A percentile compares a stretch with the other conserved stretches of the same genome.
Evolutionary conservation across 768 basidiomycete species (phyloP).

Genomic region (Phlebiopsis gigantea): DNA sequence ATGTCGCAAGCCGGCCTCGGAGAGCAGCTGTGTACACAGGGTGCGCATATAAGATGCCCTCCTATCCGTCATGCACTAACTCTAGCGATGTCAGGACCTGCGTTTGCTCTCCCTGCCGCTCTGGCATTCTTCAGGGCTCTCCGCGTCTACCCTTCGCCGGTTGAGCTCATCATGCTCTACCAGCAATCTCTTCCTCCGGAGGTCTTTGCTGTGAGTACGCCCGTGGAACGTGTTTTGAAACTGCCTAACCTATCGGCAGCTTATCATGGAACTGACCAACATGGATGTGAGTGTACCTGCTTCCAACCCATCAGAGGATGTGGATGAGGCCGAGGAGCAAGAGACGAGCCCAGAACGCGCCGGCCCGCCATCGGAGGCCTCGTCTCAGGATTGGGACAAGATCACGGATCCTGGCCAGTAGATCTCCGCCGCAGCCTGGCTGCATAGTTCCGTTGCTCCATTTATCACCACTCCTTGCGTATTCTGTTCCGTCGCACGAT

Average conservation of each 20-base stretch:
- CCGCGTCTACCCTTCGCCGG: constrained; percentile 89
- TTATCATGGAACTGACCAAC: constrained; percentile 81
- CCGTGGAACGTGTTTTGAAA: neutral
- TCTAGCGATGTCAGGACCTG: constrained; percentile 50
- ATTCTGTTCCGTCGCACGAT: constrained; percentile 17
- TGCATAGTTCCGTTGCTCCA: constrained; percentile 14
- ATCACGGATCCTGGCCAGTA: constrained; percentile 63
- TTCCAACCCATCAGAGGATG: constrained; percentile 27
- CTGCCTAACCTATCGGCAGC: constrained; percentile 26
- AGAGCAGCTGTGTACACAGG: constrained; percentile 75
- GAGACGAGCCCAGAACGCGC: constrained; percentile 55
- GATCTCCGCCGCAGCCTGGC: constrained; percentile 23
- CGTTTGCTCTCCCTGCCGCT: constrained; percentile 75
- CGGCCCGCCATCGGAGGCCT: constrained; percentile 79
- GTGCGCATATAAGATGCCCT: constrained; percentile 35
- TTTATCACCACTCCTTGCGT: constrained; percentile 10
- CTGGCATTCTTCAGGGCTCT: constrained; percentile 91
- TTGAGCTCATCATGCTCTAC: constrained; percentile 93
- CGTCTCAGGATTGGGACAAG: constrained; percentile 89
- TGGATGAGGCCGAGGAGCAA: constrained; percentile 34
- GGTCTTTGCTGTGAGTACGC: constrained; percentile 62
- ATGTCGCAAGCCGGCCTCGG: constrained; percentile 86
- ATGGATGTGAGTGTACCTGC: constrained; percentile 78
- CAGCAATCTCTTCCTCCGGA: constrained; percentile 83
- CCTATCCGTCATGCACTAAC: neutral